Evolutionary conservation across 768 basidiomycete species (phyloP), one percentile per base, ranked within the genome.

Genomic region (Tylopilus felleus): DNA sequence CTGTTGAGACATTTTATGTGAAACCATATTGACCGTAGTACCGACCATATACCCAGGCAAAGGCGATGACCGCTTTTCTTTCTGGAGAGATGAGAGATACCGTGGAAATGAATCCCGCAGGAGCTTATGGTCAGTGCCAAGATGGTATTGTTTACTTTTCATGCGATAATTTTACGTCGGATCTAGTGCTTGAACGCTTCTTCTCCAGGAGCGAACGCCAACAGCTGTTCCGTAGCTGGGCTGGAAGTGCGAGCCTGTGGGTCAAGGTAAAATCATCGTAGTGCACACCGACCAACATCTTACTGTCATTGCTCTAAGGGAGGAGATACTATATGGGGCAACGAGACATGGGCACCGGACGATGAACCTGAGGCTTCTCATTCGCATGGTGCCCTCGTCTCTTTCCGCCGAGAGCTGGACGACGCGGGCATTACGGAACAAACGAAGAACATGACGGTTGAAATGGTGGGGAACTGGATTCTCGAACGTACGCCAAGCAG

Each of bases 61-160:
- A 98, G 74, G 90, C 95, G 0, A 94, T 98, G 91, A 72, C 94
- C 0, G 95, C 97, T 0, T 92, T 98, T 67, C 75, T 98, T 38
- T 93, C 91, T 0, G 96, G 96, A 12, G 96, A 98, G 72, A 97
- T 98, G 86, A 87, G 88, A 66, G 92, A 96, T 60, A 95, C 93
- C 0, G 90, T 93, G 5, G 84, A 91, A 65, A 78, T 94, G 73
- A 84, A 88, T 64, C 87, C 87, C 14, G 88, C 86, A 14, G 90
- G 87, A 16, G 82, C 85, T 46, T 89, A 90, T 66, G 85, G 86
- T 86, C 46, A 27, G 75, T 58, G 9, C 19, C 19, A 33, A 21
- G 44, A 41, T 23, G 25, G 21, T 36, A 21, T 3, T 19, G 25
- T 45, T 25, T n/a, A 25, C 23, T 23, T 52, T 17, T 23, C 46